Conservation (phyloP, 1,284 basidiomycete species). For the Anthracocystis walkeri region DNA sequence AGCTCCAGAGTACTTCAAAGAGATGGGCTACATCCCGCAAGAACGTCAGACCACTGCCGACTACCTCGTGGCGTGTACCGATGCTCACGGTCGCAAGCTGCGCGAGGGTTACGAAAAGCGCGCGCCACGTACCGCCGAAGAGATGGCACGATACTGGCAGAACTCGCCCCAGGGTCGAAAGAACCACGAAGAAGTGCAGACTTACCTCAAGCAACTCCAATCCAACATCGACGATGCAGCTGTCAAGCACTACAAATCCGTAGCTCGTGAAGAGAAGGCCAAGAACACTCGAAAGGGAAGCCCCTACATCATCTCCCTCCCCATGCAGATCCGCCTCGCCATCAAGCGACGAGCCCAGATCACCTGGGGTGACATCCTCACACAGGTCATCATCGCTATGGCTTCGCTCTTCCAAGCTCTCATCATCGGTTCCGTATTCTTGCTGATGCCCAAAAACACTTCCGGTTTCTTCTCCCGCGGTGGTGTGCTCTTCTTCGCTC, state of each 20-base stretch:
- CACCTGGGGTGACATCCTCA: conserved; percentile 74
- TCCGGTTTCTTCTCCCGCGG: conserved; percentile 82
- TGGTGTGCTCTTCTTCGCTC: conserved; percentile 71
- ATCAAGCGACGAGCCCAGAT: conserved; percentile 79
- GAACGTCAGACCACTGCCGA: conserved; percentile 70
- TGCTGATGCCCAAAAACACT: conserved; percentile 76
- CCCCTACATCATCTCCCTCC: conserved; percentile 56
- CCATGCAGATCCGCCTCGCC: conserved; percentile 75
- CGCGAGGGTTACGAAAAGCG: conserved; percentile 63
- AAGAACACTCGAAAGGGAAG: conserved; percentile 34
- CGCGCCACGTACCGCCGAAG: conserved; percentile 61
- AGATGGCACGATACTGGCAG: conserved; percentile 52
- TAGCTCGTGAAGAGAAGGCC: conserved; percentile 50
- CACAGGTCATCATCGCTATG: conserved; percentile 67
- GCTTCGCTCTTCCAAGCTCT: conserved; percentile 73
- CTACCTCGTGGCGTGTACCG: conserved; percentile 71
- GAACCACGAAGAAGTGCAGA: conserved; percentile 45
- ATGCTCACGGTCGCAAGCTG: conserved; percentile 70
- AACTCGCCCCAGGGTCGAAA: conserved; percentile 44
- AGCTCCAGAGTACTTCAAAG: conserved; percentile 59
- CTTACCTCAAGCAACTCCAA: conserved; percentile 43
- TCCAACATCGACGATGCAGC: conserved; percentile 25
- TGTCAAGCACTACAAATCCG: conserved; percentile 37
- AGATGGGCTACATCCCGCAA: conserved; percentile 68
- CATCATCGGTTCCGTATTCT: conserved; percentile 82